Evolutionary conservation across 2,329 filamentous ascomycete genomes (phyloP).

Genomic region (Talaromyces amestolkiae): DNA sequence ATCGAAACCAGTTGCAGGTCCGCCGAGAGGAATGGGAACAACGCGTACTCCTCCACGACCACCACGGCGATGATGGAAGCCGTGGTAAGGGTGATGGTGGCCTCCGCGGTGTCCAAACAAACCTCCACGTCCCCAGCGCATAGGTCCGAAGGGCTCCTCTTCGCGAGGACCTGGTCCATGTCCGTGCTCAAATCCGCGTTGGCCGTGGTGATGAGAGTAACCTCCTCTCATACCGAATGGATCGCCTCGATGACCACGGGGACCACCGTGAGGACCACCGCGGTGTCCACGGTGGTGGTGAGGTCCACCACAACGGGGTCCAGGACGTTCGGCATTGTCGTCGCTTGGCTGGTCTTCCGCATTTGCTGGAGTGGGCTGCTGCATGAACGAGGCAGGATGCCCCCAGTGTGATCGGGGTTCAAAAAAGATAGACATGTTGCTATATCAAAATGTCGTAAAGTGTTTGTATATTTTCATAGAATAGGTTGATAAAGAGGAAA

Average conservation of each 20-base stretch:
- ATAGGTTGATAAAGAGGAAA: not conserved
- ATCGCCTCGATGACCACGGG: not conserved
- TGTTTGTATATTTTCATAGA: no score
- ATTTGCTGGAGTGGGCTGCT: not conserved
- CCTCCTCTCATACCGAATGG: not conserved
- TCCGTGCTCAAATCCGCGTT: not conserved
- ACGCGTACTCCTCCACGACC: conserved; percentile 22
- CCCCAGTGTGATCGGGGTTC: not conserved
- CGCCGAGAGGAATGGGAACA: not conserved
- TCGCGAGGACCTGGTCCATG: conserved; percentile 9
- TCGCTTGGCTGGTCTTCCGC: not conserved
- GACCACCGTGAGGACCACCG: not conserved
- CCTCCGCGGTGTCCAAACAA: conserved; percentile 9
- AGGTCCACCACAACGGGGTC: not conserved
- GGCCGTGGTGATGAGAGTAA: not conserved
- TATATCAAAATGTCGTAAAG: not conserved
- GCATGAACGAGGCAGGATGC: not conserved
- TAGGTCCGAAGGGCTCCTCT: conserved; percentile 6
- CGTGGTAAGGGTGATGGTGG: conserved; percentile 8
- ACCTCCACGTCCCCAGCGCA: conserved; percentile 4
- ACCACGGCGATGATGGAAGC: conserved; percentile 18
- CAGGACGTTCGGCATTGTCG: not conserved
- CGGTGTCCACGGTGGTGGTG: not conserved
- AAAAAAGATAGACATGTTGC: not conserved
- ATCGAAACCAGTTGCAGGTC: not conserved